Percentiles rank a stretch among this genome's conserved stretches.
Evolutionary conservation across 192 early-diverging fungal species (phyloP).

Genomic region (Backusella mclennaniae): DNA sequence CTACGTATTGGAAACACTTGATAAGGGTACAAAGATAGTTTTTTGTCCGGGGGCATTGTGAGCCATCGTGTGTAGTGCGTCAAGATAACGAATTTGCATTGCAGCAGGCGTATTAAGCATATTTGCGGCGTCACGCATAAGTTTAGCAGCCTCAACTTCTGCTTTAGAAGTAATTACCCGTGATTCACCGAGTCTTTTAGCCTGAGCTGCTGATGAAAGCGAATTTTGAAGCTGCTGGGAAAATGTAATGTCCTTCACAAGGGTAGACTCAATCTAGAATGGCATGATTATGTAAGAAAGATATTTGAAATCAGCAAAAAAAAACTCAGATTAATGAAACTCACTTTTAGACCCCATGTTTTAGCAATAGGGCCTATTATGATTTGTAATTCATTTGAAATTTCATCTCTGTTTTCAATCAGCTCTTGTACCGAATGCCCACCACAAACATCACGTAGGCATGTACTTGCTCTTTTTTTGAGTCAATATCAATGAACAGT

Average conservation of each 20-base stretch:
- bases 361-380: constrained; percentile 81
- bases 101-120: constrained; percentile 74
- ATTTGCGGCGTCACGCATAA: constrained; percentile 91
- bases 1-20: neutral
- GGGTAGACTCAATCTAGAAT: constrained; percentile 61
- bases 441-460: constrained; percentile 79
- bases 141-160: constrained; percentile 70
- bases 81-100: constrained; percentile 84
- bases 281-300: neutral
- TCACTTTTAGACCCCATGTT: constrained; percentile 76
- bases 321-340: neutral
- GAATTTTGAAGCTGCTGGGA: constrained; percentile 77
- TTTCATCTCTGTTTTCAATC: constrained; percentile 86
- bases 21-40: constrained; percentile 64
- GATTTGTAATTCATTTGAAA: constrained; percentile 79
- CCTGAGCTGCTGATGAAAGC: constrained; percentile 82
- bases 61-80: constrained; percentile 80
- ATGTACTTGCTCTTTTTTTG: constrained; percentile 71
- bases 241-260: constrained; percentile 86
- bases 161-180: constrained; percentile 89
- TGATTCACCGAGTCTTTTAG: constrained; percentile 82
- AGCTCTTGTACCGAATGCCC: constrained; percentile 77
- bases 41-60: constrained; percentile 63
- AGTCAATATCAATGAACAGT: neutral
- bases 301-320: neutral